These are phyloP conservation scores for Sporothrix luriei DNA, from an alignment of 2,329 filamentous ascomycete species.

Conservation along the genomic window DNA sequence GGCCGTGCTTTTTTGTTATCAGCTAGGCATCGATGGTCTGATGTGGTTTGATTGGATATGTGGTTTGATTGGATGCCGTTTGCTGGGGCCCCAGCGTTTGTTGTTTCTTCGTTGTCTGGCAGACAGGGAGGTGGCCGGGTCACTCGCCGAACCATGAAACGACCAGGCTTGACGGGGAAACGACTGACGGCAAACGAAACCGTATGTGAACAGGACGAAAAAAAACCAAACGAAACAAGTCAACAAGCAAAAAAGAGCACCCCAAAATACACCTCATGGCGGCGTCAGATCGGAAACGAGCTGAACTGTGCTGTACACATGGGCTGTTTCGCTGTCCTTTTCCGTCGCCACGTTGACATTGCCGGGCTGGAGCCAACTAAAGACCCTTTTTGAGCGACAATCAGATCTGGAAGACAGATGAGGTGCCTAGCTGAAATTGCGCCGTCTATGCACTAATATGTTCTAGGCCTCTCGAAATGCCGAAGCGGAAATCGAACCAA, in stretches of 20 bases:
- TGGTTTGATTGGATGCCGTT: neutral
- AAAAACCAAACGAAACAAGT: neutral
- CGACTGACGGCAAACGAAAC: neutral
- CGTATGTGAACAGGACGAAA: neutral
- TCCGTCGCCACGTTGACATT: neutral
- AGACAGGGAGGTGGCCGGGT: neutral
- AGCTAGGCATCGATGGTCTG: neutral
- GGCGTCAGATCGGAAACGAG: conserved; percentile 3
- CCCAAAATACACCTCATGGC: neutral
- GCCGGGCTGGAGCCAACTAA: neutral
- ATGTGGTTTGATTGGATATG: neutral
- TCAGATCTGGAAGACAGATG: too few species aligned
- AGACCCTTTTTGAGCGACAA: neutral
- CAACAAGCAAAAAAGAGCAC: neutral
- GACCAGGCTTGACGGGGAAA: neutral
- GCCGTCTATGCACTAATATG: neutral
- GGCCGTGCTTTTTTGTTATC: neutral
- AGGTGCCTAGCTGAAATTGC: too few species aligned
- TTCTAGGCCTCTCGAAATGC: neutral
- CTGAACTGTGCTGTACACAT: neutral
- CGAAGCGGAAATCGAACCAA: neutral
- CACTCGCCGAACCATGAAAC: conserved; percentile 4
- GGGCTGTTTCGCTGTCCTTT: neutral
- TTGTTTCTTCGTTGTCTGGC: neutral
- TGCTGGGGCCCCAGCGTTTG: neutral